These are phyloP conservation scores for Berkeleyomyces basicola DNA, from an alignment of 2,329 filamentous ascomycete genomes.

Conservation along the genomic window DNA sequence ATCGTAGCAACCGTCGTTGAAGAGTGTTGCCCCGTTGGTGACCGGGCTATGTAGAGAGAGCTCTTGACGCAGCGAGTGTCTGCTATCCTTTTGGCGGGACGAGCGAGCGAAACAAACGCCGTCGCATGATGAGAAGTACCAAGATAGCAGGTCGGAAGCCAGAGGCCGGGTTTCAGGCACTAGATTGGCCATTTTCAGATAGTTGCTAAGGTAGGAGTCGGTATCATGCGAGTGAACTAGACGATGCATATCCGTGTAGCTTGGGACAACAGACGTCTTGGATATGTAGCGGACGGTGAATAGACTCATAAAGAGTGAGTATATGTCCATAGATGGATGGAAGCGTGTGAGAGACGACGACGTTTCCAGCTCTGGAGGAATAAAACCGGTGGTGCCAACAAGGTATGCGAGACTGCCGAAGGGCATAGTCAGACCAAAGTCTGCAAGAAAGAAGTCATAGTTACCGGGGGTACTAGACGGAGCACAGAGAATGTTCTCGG, in stretches of 20 bases:
- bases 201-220: background rate
- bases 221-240: background rate
- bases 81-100: background rate
- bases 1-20: too few species aligned
- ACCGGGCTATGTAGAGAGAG: background rate
- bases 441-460: conserved; percentile 7
- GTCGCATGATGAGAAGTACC: background rate
- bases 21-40: background rate
- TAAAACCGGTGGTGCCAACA: background rate
- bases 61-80: background rate
- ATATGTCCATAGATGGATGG: conserved; percentile 5
- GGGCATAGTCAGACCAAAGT: conserved; percentile 4
- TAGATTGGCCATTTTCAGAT: background rate
- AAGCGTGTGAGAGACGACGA: background rate
- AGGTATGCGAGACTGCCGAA: background rate
- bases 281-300: background rate
- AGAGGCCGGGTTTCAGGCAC: background rate
- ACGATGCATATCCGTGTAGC: background rate
- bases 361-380: background rate
- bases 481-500: conserved; percentile 8
- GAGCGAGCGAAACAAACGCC: background rate
- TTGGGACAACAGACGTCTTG: background rate
- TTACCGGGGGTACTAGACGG: background rate
- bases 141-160: background rate
- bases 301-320: background rate